Evolutionary conservation across 2,329 filamentous ascomycete species (phyloP).

Genomic region (Beauveria rudraprayagi): DNA sequence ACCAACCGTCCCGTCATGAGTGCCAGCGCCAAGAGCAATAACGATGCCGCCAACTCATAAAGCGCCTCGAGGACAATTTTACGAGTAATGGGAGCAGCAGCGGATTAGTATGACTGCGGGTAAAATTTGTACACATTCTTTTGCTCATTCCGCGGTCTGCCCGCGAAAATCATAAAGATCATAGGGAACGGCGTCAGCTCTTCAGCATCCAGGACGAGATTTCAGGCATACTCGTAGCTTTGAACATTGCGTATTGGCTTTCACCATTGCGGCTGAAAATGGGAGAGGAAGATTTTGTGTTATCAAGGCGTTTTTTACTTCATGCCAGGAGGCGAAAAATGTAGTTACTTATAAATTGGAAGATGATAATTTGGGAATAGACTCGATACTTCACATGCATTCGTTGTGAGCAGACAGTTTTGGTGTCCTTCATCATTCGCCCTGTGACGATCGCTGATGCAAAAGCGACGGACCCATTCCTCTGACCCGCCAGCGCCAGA

Average conservation of each 20-base stretch:
- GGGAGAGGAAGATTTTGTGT: constrained; percentile 1
- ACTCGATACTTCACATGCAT: neutral
- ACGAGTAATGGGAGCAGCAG: neutral
- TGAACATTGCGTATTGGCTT: constrained; percentile 6
- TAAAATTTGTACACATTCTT: neutral
- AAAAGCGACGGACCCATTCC: no score
- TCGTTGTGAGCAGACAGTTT: no score
- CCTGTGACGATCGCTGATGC: no score
- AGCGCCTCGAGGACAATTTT: neutral
- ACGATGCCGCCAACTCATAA: constrained; percentile 11
- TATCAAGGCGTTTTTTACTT: constrained; percentile 1
- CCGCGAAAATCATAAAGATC: constrained; percentile 1
- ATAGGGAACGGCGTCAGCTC: constrained; percentile 9
- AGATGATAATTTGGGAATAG: constrained; percentile 2
- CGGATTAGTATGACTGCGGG: neutral
- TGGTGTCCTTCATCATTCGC: no score
- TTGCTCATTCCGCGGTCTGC: neutral
- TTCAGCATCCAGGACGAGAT: constrained; percentile 4
- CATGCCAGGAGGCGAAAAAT: neutral
- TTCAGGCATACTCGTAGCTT: neutral
- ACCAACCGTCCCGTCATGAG: constrained; percentile 11
- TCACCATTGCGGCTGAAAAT: neutral
- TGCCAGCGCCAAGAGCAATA: constrained; percentile 12
- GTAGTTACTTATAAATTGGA: constrained; percentile 3
- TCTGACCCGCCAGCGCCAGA: no score